Base-by-base conservation (phyloP, 441 rosid genomes). In the Eutrema salsugineum region DNA sequence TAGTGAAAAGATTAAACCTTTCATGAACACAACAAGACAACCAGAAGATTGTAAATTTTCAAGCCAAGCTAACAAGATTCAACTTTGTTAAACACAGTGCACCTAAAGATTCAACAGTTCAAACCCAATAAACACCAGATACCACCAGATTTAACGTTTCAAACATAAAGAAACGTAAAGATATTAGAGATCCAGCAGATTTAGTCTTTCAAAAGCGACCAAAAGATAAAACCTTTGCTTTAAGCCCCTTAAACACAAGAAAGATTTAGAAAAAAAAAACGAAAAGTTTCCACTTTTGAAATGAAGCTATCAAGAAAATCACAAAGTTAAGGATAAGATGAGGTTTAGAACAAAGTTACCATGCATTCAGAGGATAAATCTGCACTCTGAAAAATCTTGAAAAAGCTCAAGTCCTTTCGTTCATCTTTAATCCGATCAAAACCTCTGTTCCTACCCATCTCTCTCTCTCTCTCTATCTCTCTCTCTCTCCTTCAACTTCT, bases 321-420 rank as follows among this genome's bases (percentile, higher is more conserved):
- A 10, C 61, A 16, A 40, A 51, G 12, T 53, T 14, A 15, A 32
- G 15, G 1, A 16, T 0, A 60, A 17, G 35, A 62, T 9, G 51
- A 62, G 36, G 44, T 63, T 53, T 30, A 71, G 55, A 55, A 63
- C 8, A 66, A 57, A 33, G 28, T 60, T 63, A 76, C 79, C 75
- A 76, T 63, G 54, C 6, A 3, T n/a, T 69, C 75, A 30, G 75
- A 63, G 14, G 75, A 70, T 24, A 76, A 6, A 36, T 76, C 67
- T 63, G 62, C 33, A 19, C 35, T 40, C 27, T 56, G 71, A 16
- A 76, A 70, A 6, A 70, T 57, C 75, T 76, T 76, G 76, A 48
- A 76, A 50, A 76, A 76, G 32, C 63, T 28, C 20, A 64, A 22
- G 5, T 12, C 35, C 42, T 64, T 49, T 0, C 71, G 8, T 48